Base-by-base conservation (phyloP, 345 rosid species). In the Geranium brycei region DNA sequence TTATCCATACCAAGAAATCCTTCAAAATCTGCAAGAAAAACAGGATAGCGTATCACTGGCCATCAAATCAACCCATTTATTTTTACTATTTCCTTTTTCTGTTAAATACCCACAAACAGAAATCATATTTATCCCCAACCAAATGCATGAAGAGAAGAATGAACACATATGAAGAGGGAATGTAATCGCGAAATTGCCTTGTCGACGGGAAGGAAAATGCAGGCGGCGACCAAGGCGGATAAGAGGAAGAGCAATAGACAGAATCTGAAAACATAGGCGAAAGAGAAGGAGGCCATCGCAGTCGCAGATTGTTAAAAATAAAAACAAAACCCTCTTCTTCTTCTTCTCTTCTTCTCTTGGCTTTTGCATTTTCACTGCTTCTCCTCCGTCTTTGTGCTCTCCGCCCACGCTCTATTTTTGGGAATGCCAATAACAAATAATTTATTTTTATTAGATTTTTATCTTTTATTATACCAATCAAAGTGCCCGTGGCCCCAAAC, bases 1-100 rank as follows among this genome's bases (percentile, higher is more conserved):
- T 75, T 60, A 83, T 72, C 88, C 85, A 83, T 77, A 77, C 23
- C 69, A 81, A 75, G 63, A 83, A 77, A 55, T 68, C 64, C 75
- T 77, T 75, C 82, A 81, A 62, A 51, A 69, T 75, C 83, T 83
- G 77, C 60, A 61, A 17, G 68, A 15, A 23, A 31, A 32, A 64
- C 38, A 0, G 53, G 62, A 64, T 63, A 63, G 59, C 59, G 19
- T 13, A 15, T 16, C 23, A 55, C 6, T 35, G n/a, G 47, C 64
- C 59, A 59, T 31, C 51, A 41, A 41, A 41, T 41, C 11, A 41
- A 41, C 1, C 51, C 51, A 5, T 41, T 3, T 5, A 41, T 41
- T 3, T 3, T 41, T 1, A 41, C 10, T 12, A 41, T 41, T 41
- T 5, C 1, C 13, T 41, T 41, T 41, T 32, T 32, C 6, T 32